These are phyloP conservation scores for Gossypium arboreum DNA, from an alignment of 345 rosid genomes.

Conservation along the genomic window DNA sequence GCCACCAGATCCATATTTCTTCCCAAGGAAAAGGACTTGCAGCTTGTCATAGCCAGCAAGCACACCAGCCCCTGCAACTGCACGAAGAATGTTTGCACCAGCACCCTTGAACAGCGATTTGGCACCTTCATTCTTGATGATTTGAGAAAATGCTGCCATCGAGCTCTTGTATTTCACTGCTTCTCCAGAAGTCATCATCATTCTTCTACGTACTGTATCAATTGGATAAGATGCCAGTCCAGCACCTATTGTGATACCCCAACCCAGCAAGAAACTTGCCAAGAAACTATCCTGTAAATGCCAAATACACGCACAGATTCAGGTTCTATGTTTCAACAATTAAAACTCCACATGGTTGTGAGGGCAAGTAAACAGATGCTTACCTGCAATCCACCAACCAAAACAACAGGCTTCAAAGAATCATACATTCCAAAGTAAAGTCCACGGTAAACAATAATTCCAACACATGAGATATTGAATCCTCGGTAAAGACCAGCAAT, in stretches of 20 bases:
- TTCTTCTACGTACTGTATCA: slow-evolving; percentile 61
- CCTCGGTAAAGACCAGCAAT: slow-evolving; percentile 51
- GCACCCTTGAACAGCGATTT: slow-evolving; percentile 65
- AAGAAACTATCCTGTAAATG: slow-evolving; percentile 54
- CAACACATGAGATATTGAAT: slow-evolving; percentile 10
- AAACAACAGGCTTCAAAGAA: slow-evolving; percentile 57
- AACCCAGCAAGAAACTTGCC: slow-evolving; percentile 56
- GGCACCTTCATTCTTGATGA: slow-evolving; percentile 49
- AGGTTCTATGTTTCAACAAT: background rate
- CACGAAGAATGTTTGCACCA: slow-evolving; percentile 59
- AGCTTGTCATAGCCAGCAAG: slow-evolving; percentile 65
- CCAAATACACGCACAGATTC: background rate
- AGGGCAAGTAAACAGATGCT: background rate
- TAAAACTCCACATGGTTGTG: background rate
- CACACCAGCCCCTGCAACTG: slow-evolving; percentile 62
- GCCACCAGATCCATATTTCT: slow-evolving; percentile 54
- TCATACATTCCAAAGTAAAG: slow-evolving; percentile 37
- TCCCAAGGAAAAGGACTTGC: slow-evolving; percentile 52
- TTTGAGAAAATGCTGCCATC: slow-evolving; percentile 42
- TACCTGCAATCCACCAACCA: slow-evolving; percentile 48
- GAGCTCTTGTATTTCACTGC: slow-evolving; percentile 65
- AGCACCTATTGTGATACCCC: slow-evolving; percentile 59
- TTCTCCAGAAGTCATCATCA: slow-evolving; percentile 76
- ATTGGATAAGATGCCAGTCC: slow-evolving; percentile 58
- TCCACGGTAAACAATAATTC: slow-evolving; percentile 7